phyloP scores from a whole-genome alignment of 2,329 filamentous ascomycete species.

The Pezicula carpinea region DNA sequence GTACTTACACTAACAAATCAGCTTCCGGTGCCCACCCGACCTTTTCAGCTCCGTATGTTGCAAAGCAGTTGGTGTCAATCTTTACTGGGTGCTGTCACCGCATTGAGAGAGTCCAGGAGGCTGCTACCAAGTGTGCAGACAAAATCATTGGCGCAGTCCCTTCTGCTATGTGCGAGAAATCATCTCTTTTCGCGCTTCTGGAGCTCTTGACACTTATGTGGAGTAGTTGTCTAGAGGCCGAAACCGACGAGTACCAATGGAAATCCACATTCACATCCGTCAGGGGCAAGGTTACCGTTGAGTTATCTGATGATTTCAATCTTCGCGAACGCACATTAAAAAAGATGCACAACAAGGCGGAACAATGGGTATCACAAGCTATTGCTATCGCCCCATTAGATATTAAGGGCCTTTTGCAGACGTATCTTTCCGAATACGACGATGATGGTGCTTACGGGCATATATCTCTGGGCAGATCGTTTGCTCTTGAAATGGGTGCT shows the following conservation, averaged over 20 bases:
- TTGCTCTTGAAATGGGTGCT: constrained; percentile 89
- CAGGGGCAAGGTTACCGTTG: constrained; percentile 73
- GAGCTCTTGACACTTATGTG: constrained; percentile 94
- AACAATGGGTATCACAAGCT: constrained; percentile 72
- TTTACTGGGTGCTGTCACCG: constrained; percentile 91
- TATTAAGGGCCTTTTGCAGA: constrained; percentile 91
- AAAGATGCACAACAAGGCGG: constrained; percentile 70
- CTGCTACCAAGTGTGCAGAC: constrained; percentile 78
- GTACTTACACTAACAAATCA: constrained; percentile 74
- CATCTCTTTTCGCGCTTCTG: constrained; percentile 85
- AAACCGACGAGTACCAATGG: constrained; percentile 91
- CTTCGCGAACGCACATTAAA: constrained; percentile 78
- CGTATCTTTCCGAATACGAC: constrained; percentile 91
- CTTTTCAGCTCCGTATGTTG: constrained; percentile 90
- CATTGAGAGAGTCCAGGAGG: constrained; percentile 84
- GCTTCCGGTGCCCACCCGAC: constrained; percentile 64
- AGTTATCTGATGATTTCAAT: constrained; percentile 89
- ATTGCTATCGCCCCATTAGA: constrained; percentile 86
- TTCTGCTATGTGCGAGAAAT: constrained; percentile 83
- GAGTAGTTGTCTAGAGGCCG: constrained; percentile 87
- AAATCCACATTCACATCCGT: constrained; percentile 74
- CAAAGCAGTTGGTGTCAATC: constrained; percentile 77
- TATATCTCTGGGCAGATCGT: constrained; percentile 86
- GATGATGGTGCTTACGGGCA: constrained; percentile 89
- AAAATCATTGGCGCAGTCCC: constrained; percentile 80